Evolutionary conservation across 106 monocot genomes (phyloP).

Genomic region (Apostasia shenzhenica): DNA sequence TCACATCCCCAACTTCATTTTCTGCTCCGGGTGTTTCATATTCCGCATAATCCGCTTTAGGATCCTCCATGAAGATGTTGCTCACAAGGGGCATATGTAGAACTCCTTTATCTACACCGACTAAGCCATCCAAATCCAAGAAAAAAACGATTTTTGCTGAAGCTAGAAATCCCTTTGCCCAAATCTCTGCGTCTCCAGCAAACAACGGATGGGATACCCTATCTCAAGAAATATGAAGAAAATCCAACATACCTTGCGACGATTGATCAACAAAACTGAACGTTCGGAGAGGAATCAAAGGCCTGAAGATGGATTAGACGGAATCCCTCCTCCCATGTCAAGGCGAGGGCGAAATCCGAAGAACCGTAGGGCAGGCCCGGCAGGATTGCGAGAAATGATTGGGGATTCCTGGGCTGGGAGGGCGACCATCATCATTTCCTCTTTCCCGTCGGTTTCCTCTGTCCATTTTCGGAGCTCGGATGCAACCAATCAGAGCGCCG

Average conservation of each 20-base stretch:
- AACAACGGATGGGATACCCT: neutral
- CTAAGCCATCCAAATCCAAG: neutral
- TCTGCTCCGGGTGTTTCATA: neutral
- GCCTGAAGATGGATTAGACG: neutral
- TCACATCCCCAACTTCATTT: slow-evolving; percentile 1
- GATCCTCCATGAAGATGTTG: slow-evolving; percentile 3
- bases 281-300: neutral
- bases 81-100: neutral
- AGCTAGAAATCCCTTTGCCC: neutral
- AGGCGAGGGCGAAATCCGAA: neutral
- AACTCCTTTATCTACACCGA: neutral
- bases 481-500: neutral
- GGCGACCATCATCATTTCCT: neutral
- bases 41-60: slow-evolving; percentile 1
- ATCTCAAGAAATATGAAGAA: neutral
- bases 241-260: neutral
- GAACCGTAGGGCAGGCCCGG: neutral
- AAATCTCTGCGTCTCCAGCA: neutral
- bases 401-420: neutral
- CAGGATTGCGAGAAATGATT: neutral
- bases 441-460: neutral
- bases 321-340: neutral
- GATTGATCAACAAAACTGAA: neutral
- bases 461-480: slow-evolving; percentile 1
- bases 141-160: neutral